Evolutionary conservation across 768 basidiomycete species (phyloP).

Genomic region (Mycena maculata): DNA sequence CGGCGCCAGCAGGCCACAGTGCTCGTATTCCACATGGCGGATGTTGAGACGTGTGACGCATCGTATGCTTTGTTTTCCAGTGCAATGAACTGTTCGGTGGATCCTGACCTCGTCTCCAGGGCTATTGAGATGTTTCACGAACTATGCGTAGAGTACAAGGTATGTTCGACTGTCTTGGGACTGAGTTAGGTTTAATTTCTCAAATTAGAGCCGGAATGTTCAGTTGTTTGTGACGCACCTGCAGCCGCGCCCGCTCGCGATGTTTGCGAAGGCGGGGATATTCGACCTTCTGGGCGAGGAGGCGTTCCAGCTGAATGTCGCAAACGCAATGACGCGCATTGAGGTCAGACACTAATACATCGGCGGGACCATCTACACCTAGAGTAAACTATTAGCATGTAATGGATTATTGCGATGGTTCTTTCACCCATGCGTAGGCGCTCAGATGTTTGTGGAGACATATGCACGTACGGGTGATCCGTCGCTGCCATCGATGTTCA

Average conservation of each 20-base stretch:
- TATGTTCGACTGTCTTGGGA: slow-evolving; percentile 41
- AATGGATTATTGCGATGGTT: slow-evolving; percentile 9
- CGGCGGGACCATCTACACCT: slow-evolving; percentile 5
- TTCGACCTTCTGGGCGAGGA: slow-evolving; percentile 59
- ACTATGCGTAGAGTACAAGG: slow-evolving; percentile 81
- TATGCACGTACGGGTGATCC: slow-evolving; percentile 80
- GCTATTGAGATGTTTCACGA: slow-evolving; percentile 89
- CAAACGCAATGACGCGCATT: slow-evolving; percentile 61
- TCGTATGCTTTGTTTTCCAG: slow-evolving; percentile 66
- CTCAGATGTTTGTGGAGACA: slow-evolving; percentile 48
- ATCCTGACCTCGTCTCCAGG: slow-evolving; percentile 49
- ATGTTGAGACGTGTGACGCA: slow-evolving; percentile 91
- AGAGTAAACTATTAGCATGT: slow-evolving; percentile 15
- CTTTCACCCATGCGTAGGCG: background rate
- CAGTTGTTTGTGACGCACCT: slow-evolving; percentile 66
- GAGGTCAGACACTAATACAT: slow-evolving; percentile 38
- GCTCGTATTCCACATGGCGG: slow-evolving; percentile 93
- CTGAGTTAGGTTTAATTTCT: background rate
- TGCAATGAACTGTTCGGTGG: slow-evolving; percentile 1
- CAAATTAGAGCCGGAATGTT: slow-evolving; percentile 59
- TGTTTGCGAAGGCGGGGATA: slow-evolving; percentile 64
- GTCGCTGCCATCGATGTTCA: slow-evolving; percentile 69
- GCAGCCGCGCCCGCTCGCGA: slow-evolving; percentile 50
- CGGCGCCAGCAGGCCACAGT: slow-evolving; percentile 78
- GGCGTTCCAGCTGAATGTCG: slow-evolving; percentile 62